phyloP scores from a whole-genome alignment of 169 alveolate genomes.

The Plasmodium blacklocki region DNA sequence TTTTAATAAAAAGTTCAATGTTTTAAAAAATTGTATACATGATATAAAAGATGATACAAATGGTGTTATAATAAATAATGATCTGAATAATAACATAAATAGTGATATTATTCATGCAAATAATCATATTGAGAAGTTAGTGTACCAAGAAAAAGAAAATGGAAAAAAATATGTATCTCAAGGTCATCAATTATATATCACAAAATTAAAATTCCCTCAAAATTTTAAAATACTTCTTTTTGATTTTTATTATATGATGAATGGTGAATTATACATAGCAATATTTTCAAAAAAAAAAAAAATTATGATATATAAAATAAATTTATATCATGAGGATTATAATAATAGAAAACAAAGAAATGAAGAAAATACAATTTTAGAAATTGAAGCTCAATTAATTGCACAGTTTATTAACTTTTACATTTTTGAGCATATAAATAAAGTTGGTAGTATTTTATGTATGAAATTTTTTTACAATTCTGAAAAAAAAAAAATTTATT shows the following conservation, averaged over 20 bases:
- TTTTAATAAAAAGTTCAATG: neutral
- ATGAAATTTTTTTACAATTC: constrained; percentile 70
- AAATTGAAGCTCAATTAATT: constrained; percentile 29
- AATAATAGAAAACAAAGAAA: neutral
- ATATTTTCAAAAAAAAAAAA: constrained; percentile 50
- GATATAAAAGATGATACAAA: too few relatives aligned
- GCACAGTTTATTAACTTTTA: constrained; percentile 59
- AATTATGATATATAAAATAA: constrained; percentile 32
- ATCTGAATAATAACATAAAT: neutral
- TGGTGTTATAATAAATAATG: neutral
- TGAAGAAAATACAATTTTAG: neutral
- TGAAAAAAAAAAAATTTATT: constrained; percentile 26
- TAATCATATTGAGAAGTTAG: too few relatives aligned
- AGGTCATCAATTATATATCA: constrained; percentile 5
- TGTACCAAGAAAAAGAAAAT: too few relatives aligned
- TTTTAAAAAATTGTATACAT: neutral
- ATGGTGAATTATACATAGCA: constrained; percentile 22
- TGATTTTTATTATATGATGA: constrained; percentile 33
- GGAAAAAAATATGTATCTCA: neutral
- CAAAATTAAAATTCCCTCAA: constrained; percentile 6
- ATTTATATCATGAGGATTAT: neutral
- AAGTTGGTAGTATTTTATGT: constrained; percentile 65
- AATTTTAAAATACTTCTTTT: constrained; percentile 44
- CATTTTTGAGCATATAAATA: constrained; percentile 52
- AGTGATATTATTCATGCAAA: too few relatives aligned